Conservation (phyloP, 2,329 filamentous ascomycete genomes). For the Helicocarpus griseus region DNA sequence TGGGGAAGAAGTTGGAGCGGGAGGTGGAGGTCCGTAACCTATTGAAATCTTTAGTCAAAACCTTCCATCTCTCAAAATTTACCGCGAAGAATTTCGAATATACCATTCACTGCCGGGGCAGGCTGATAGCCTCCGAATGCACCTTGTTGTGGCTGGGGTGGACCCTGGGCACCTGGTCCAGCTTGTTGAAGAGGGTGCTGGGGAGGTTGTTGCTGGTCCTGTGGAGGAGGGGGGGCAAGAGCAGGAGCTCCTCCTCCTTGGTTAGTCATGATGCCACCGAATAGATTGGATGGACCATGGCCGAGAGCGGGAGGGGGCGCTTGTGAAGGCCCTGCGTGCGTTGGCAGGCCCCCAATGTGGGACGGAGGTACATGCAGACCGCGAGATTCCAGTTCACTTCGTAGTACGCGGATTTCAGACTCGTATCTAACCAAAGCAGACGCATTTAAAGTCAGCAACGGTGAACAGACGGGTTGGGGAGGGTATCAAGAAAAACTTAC, state of each 20-base stretch:
- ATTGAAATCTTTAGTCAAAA: slow-evolving; percentile 5
- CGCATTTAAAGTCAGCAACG: background rate
- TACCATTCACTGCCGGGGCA: slow-evolving; percentile 53
- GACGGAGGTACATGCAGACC: slow-evolving; percentile 55
- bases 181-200: slow-evolving; percentile 52
- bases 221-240: slow-evolving; percentile 66
- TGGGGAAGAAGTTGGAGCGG: slow-evolving; percentile 76
- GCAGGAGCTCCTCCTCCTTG: slow-evolving; percentile 75
- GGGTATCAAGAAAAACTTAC: slow-evolving; percentile 45
- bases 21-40: slow-evolving; percentile 75
- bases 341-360: slow-evolving; percentile 61
- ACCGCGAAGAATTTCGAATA: slow-evolving; percentile 37
- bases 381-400: slow-evolving; percentile 72
- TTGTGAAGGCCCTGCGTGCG: slow-evolving; percentile 71
- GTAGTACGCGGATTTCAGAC: slow-evolving; percentile 75
- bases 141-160: slow-evolving; percentile 57
- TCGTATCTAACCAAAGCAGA: slow-evolving; percentile 59
- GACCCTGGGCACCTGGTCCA: slow-evolving; percentile 49
- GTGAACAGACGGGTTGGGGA: too few species aligned
- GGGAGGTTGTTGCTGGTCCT: slow-evolving; percentile 52
- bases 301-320: slow-evolving; percentile 78
- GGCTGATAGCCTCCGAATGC: slow-evolving; percentile 63
- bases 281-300: slow-evolving; percentile 79
- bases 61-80: slow-evolving; percentile 19
- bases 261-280: slow-evolving; percentile 92